Evolutionary conservation across 176 grass and related monocot species (phyloP), one percentile per base, ranked within the genome.

Genomic region (Urochloa ruziziensis): DNA sequence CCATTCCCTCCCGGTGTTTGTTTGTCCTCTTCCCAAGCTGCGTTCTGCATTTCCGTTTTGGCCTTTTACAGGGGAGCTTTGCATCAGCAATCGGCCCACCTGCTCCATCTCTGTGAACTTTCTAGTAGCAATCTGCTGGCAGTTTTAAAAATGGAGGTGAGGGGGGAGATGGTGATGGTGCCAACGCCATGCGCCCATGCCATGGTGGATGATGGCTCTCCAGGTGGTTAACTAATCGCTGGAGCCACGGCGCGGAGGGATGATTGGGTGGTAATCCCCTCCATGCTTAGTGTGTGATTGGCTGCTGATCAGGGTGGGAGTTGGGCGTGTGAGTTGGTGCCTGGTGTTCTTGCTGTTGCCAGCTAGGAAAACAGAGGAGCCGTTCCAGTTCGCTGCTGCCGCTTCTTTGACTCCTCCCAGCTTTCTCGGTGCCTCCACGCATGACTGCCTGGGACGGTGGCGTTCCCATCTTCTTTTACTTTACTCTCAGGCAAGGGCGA

Each of bases 311-410:
- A 67, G 61, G 60, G 62, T n/a, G n/a, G 74, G 86, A 70, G 85
- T 75, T 87, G 85, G 85, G 79, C 79, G 82, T 39, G 82, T 81
- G 82, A 49, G 82, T 89, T 77, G 88, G 77, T 70, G 82, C 87
- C 60, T 62, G 77, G 82, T 62, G 62, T 70, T 81, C 88, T 89
- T 85, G 88, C 82, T 85, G 87, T 85, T 81, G 87, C 82, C 87
- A 85, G 87, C 87, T 81, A 62, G 82, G 87, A 70, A 71, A 80
- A 70, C 61, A 62, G 21, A 48, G 42, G 21, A 62, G 53, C 44
- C 33, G 80, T 82, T 70, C 49, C 33, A 11, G 3, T 25, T 70
- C 44, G 67, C 80, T 49, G 24, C 17, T 43, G 44, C 80, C 24
- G 25, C 74, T 79, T 46, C 74, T 46, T 69, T 65, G 35, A 12